Conservation (phyloP, 768 basidiomycete genomes). For the Collybia sp. region DNA sequence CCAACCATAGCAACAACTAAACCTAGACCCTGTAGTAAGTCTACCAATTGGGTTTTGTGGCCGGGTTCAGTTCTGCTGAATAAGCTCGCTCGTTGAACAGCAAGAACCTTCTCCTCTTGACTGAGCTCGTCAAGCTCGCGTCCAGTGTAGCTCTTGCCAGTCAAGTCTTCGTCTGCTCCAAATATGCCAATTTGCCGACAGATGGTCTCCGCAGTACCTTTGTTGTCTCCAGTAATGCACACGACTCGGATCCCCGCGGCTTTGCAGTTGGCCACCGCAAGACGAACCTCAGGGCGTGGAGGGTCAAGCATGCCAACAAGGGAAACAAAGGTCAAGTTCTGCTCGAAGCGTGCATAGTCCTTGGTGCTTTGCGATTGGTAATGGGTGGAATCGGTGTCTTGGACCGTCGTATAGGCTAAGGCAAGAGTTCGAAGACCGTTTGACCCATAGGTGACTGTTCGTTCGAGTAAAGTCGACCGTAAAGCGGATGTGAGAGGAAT, state of each 20-base stretch:
- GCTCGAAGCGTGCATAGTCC: constrained; percentile 90
- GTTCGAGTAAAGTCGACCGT: constrained; percentile 54
- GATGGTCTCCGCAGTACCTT: constrained; percentile 96
- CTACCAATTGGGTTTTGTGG: constrained; percentile 93
- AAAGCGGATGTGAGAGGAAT: constrained; percentile 64
- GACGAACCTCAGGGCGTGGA: constrained; percentile 88
- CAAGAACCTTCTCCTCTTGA: constrained; percentile 76
- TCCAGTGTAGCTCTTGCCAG: constrained; percentile 95
- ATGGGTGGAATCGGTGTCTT: constrained; percentile 72
- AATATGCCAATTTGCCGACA: constrained; percentile 97
- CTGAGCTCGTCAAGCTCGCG: constrained; percentile 82
- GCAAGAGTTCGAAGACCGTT: constrained; percentile 89
- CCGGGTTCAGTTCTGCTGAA: constrained; percentile 94
- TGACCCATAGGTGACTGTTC: constrained; percentile 69
- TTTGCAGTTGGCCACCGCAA: constrained; percentile 84
- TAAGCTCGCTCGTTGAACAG: constrained; percentile 83
- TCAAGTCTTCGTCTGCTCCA: constrained; percentile 76
- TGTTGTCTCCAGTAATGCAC: constrained; percentile 98
- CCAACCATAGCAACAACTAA: constrained; percentile 92
- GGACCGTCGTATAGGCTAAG: constrained; percentile 78
- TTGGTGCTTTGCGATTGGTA: constrained; percentile 75
- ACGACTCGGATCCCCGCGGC: constrained; percentile 94
- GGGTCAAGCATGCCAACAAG: constrained; percentile 98
- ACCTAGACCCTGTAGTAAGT: constrained; percentile 86
- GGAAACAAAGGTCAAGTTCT: constrained; percentile 89